Evolutionary conservation across 768 basidiomycete genomes (phyloP), one percentile per base, ranked within the genome.

Genomic region (Cyclocybe cylindracea): DNA sequence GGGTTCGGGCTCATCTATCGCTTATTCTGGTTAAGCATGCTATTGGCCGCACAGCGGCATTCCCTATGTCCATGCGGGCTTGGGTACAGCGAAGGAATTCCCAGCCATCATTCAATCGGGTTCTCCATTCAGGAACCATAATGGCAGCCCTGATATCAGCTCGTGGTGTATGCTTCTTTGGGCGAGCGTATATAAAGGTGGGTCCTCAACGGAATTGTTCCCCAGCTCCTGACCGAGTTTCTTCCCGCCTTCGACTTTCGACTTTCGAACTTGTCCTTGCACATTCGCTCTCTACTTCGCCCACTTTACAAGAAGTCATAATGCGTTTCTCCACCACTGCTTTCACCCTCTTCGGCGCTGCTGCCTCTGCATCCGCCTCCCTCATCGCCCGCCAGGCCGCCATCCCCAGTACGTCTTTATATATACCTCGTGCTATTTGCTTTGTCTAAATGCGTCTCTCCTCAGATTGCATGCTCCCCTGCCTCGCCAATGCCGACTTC

Each of bases 321-420:
- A 87, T 87, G 86, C 84, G 78, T 65, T 78, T 80, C 74, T 66
- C 77, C 52, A 38, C 75, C 57, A 63, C 70, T 52, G 50, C 74
- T 51, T 51, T 73, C 55, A 57, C 72, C 63, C 64, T 78, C 64
- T 64, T 72, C 53, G 62, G 71, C 57, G 67, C 71, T 61, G 72
- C 73, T 61, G 67, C 75, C 59, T 69, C 73, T 41, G 70, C 66
- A 47, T 66, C 70, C 43, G 72, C 78, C 43, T 65, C 66, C 47
- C 58, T 75, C 45, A 16, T 63, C 36, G 59, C 66, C 14, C 74
- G 77, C 48, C 77, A 77, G 58, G 42, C 42, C 39, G 39, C 42
- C 33, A 60, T 70, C 48, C 74, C 77, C 39, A 36, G 77, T 78
- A 61, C 35, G 69, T 48, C 34, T 11, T 7, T 16, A 37, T 14